phyloP scores from a whole-genome alignment of 345 rosid species.

The Salix dunnii region DNA sequence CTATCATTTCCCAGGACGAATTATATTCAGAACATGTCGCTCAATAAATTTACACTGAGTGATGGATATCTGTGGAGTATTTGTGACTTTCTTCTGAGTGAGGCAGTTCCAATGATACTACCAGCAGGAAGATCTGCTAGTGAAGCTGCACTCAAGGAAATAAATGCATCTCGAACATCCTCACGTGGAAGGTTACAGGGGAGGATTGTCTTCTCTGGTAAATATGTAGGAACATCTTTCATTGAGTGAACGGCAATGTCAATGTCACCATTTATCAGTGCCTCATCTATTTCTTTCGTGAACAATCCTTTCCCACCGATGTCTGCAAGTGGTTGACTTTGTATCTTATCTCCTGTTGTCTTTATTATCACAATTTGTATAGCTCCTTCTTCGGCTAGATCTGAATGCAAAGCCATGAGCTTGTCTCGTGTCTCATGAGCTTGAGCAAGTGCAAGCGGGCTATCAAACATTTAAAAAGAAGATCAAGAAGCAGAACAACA shows the following conservation, averaged over 20 bases:
- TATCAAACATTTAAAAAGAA: slow-evolving; percentile 43
- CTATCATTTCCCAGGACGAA: background rate
- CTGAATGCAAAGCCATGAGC: slow-evolving; percentile 67
- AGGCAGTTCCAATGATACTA: slow-evolving; percentile 90
- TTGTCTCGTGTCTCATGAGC: slow-evolving; percentile 88
- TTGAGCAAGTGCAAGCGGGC: slow-evolving; percentile 97
- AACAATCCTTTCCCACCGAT: slow-evolving; percentile 98
- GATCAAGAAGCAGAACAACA: slow-evolving; percentile 11
- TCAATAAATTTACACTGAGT: slow-evolving; percentile 45
- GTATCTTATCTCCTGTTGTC: slow-evolving; percentile 94
- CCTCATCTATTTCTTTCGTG: slow-evolving; percentile 96
- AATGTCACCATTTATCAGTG: slow-evolving; percentile 70
- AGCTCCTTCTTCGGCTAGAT: slow-evolving; percentile 85
- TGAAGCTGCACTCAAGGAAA: slow-evolving; percentile 55
- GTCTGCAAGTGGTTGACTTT: slow-evolving; percentile 90
- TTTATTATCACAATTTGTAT: slow-evolving; percentile 83
- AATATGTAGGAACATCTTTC: slow-evolving; percentile 97
- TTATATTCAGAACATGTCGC: background rate
- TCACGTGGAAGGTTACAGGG: slow-evolving; percentile 91
- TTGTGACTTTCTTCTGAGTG: slow-evolving; percentile 94
- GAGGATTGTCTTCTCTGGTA: slow-evolving; percentile 75
- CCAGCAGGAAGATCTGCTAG: slow-evolving; percentile 82
- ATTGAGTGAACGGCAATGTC: slow-evolving; percentile 98
- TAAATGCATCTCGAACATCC: slow-evolving; percentile 96
- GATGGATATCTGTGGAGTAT: slow-evolving; percentile 85